These are phyloP conservation scores for Acer negundo DNA, from an alignment of 345 rosid species.

Conservation along the genomic window DNA sequence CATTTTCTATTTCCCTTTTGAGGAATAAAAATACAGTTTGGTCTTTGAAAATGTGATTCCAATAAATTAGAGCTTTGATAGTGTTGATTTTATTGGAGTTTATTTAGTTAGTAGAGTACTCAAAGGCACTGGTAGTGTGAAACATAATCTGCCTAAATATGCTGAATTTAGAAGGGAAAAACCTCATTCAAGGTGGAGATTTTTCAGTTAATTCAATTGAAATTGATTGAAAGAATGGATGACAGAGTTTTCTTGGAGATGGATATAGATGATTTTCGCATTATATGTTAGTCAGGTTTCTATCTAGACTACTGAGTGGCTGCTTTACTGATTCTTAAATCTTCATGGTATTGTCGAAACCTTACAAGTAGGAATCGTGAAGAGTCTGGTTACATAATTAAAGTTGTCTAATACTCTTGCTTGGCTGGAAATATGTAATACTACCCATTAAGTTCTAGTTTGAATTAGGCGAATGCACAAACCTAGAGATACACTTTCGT, in stretches of 20 bases:
- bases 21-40: background rate
- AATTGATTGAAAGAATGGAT: background rate
- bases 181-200: no score
- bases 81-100: background rate
- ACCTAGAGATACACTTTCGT: background rate
- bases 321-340: background rate
- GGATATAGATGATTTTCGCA: background rate
- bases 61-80: background rate
- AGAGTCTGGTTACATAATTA: no score
- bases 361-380: background rate
- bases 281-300: background rate
- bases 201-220: background rate
- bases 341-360: background rate
- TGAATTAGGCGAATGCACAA: background rate
- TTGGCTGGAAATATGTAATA: background rate
- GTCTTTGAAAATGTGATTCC: background rate
- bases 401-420: background rate
- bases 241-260: background rate
- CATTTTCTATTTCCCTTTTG: background rate
- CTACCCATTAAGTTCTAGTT: background rate
- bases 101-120: background rate
- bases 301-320: background rate
- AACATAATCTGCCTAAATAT: background rate
- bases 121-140: background rate
- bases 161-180: background rate